These are phyloP conservation scores for Dorcoceras hygrometricum DNA, from an alignment of 257 asterid genomes.

Conservation along the genomic window DNA sequence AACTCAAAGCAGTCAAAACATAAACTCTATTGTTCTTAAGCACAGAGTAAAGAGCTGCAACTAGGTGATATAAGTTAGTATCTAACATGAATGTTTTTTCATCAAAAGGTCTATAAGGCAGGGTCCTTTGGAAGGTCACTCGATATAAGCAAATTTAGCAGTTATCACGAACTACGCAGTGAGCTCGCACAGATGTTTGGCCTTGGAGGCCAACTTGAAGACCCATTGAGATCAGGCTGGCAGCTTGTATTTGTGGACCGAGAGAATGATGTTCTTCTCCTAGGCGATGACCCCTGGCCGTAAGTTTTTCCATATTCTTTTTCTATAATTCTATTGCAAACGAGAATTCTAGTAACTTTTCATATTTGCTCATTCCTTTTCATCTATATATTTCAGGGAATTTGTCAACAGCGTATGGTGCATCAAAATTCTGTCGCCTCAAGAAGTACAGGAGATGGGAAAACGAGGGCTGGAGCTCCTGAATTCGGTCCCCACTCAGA, in stretches of 20 bases:
- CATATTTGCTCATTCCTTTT: background rate
- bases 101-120: conserved; percentile 57
- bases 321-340: background rate
- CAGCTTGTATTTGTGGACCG: conserved; percentile 99
- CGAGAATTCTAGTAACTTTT: background rate
- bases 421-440: conserved; percentile 75
- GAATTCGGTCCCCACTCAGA: conserved; percentile 45
- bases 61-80: background rate
- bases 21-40: background rate
- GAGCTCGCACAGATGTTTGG: conserved; percentile 78
- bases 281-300: conserved; percentile 90
- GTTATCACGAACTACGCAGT: conserved; percentile 72
- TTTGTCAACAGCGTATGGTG: conserved; percentile 76
- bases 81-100: background rate
- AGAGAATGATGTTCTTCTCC: conserved; percentile 92
- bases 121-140: conserved; percentile 79
- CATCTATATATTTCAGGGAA: conserved; percentile 42
- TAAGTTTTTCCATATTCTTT: conserved; percentile 31
- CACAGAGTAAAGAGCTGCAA: background rate
- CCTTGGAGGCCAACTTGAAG: conserved; percentile 78
- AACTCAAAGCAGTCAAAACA: background rate
- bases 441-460: conserved; percentile 83
- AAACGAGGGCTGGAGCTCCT: conserved; percentile 56
- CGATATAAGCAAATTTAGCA: conserved; percentile 70
- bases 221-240: conserved; percentile 99